Percentiles rank a stretch among this genome's conserved stretches.
These are phyloP conservation scores for Phytophthora agathidicida DNA, from an alignment of 352 stramenopile genomes.

Conservation along the genomic window DNA sequence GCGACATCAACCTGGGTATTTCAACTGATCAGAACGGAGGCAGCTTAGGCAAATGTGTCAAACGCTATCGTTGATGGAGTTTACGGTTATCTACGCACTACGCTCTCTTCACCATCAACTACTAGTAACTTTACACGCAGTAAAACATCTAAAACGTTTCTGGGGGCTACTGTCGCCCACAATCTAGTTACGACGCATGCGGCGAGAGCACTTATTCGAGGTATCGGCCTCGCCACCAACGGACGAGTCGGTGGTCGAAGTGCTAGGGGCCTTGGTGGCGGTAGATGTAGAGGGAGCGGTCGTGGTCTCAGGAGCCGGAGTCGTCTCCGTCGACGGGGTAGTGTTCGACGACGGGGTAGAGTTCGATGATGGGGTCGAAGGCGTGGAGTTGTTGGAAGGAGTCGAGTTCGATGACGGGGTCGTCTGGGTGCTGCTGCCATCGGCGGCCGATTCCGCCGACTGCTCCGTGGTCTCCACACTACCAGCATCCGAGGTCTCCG, in stretches of 20 bases:
- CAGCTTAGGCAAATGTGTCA: not conserved
- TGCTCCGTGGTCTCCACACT: conserved; percentile 1
- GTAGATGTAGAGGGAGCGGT: conserved; percentile 9
- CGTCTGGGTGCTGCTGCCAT: conserved; percentile 7
- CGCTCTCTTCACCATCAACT: not conserved
- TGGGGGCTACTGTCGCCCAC: not conserved
- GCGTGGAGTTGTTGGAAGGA: not conserved
- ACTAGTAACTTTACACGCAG: too few species aligned
- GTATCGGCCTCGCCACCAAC: conserved; percentile 19
- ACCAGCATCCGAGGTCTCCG: not conserved
- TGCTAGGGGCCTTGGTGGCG: conserved; percentile 3
- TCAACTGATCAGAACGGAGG: too few species aligned
- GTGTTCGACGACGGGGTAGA: conserved; percentile 10
- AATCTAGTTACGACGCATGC: conserved; percentile 29
- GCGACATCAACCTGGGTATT: too few species aligned
- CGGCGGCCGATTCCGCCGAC: not conserved
- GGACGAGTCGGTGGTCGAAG: conserved; percentile 5
- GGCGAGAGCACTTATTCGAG: conserved; percentile 27
- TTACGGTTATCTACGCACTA: not conserved
- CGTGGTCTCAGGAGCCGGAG: conserved; percentile 5
- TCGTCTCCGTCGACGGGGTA: conserved; percentile 4
- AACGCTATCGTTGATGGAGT: not conserved
- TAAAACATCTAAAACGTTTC: conserved; percentile 22
- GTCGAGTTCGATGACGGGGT: not conserved
- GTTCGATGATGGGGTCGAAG: not conserved